These are phyloP conservation scores for Neoconidiobolus thromboides DNA, from an alignment of 371 early-diverging fungal species.

Conservation along the genomic window DNA sequence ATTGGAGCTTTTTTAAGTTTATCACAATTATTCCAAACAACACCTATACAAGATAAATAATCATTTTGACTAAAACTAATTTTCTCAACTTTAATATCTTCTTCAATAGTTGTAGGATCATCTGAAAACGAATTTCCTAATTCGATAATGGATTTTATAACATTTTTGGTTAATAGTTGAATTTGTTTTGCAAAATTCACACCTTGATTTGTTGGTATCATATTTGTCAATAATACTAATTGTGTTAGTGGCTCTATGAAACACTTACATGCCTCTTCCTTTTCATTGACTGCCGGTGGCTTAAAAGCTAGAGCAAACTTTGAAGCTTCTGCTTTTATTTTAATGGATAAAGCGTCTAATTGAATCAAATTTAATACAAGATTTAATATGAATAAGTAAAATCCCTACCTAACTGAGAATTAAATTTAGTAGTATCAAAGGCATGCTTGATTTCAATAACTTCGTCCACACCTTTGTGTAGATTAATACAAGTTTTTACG, in stretches of 20 bases:
- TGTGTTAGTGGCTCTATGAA: not conserved
- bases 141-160: not conserved
- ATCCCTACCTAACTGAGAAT: not conserved
- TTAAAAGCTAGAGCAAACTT: conserved; percentile 4
- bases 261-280: not conserved
- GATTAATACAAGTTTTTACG: no score
- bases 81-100: not conserved
- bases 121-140: not conserved
- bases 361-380: not conserved
- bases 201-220: not conserved
- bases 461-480: no score
- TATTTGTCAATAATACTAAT: not conserved
- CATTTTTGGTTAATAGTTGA: not conserved
- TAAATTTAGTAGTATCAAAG: not conserved
- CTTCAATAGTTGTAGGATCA: not conserved
- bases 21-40: not conserved
- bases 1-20: not conserved
- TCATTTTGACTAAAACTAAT: not conserved
- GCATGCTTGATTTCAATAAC: not conserved
- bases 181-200: not conserved
- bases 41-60: not conserved
- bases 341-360: not conserved
- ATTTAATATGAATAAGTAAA: not conserved
- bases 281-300: not conserved
- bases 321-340: not conserved